Conservation (phyloP, 225 moss, liverwort and hornwort species). For the Polytrichum formosum region DNA sequence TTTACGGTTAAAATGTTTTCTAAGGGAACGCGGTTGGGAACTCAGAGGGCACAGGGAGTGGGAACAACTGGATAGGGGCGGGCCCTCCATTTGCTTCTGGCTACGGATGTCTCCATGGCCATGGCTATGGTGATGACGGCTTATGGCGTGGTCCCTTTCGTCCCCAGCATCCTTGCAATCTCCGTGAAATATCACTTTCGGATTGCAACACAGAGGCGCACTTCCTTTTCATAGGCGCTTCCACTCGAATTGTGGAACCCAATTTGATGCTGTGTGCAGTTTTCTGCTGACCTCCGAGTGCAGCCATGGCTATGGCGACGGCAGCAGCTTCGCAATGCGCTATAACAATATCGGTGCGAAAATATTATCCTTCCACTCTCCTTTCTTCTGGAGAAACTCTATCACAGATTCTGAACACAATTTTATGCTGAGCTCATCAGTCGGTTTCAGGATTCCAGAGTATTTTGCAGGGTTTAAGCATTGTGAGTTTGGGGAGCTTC, state of each 20-base stretch:
- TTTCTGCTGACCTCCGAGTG: constrained; percentile 18
- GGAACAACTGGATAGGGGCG: background rate
- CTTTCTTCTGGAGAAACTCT: background rate
- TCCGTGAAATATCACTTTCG: no score
- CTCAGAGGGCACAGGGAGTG: background rate
- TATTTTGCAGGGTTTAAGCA: background rate
- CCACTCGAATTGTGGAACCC: background rate
- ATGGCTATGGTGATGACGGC: background rate
- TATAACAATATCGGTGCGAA: constrained; percentile 22
- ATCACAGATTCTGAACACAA: background rate
- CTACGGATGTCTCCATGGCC: background rate
- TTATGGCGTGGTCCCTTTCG: no score
- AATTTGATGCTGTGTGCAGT: background rate
- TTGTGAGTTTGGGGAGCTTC: background rate
- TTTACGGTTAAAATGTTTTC: no score
- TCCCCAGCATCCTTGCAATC: no score
- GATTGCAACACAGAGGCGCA: no score
- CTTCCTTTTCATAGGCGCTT: no score
- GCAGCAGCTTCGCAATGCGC: constrained; percentile 25
- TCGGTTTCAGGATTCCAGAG: background rate
- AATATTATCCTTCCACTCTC: background rate
- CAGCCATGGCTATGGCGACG: constrained; percentile 36
- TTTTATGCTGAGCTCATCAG: background rate
- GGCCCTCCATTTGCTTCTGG: background rate
- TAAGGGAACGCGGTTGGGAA: no score